Percentiles rank a stretch among this genome's conserved stretches.
Conservation (phyloP, 2,329 filamentous ascomycete species). For the Diaporthe aspalathi region DNA sequence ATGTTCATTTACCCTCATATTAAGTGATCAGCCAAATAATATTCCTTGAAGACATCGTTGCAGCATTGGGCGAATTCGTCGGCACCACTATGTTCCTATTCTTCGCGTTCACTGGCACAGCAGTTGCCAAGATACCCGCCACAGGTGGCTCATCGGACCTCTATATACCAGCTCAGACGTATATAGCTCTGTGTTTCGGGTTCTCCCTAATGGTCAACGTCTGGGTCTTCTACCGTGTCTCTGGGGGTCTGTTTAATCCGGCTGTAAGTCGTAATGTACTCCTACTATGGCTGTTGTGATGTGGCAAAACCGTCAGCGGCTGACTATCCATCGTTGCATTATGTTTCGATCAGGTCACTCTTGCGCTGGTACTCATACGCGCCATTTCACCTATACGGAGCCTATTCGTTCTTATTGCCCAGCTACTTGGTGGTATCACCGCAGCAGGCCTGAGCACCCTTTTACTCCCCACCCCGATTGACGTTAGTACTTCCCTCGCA, state of each 20-base stretch:
- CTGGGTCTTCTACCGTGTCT: conserved; percentile 63
- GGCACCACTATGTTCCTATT: conserved; percentile 58
- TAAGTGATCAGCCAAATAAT: neutral
- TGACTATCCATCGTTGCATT: neutral
- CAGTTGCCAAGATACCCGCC: conserved; percentile 41
- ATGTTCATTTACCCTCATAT: too few species aligned
- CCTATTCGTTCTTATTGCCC: conserved; percentile 63
- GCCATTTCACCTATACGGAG: conserved; percentile 65
- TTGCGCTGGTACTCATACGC: conserved; percentile 70
- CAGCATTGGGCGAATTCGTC: conserved; percentile 51
- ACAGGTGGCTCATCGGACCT: conserved; percentile 18
- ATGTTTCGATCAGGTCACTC: conserved; percentile 53
- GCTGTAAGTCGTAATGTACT: conserved; percentile 36
- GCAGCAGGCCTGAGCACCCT: conserved; percentile 67
- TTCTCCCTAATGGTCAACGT: conserved; percentile 60
- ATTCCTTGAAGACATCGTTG: neutral
- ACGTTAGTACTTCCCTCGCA: conserved; percentile 67
- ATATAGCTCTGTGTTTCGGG: conserved; percentile 55
- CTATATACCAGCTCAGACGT: conserved; percentile 44
- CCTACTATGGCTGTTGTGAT: neutral
- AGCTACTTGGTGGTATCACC: conserved; percentile 69
- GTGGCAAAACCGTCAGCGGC: neutral
- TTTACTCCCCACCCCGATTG: conserved; percentile 64
- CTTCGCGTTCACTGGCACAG: conserved; percentile 53
- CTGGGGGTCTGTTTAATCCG: conserved; percentile 55